Evolutionary conservation across 2,329 filamentous ascomycete species (phyloP).

Genomic region (Hypoxylon sp.): DNA sequence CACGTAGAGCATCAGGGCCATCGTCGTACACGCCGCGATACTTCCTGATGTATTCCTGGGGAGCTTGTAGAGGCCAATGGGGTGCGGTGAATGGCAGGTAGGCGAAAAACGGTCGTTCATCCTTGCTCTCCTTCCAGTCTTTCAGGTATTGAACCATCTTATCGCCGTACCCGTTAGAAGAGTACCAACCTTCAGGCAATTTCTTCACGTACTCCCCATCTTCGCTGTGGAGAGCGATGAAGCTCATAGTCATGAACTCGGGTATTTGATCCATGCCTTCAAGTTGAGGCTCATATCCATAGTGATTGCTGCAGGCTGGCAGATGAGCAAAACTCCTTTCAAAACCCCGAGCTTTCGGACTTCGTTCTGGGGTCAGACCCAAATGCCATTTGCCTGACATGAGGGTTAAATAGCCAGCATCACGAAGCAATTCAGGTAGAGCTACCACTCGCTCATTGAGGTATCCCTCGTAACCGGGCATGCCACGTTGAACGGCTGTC

Average conservation of each 20-base stretch:
- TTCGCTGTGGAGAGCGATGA: conserved; percentile 58
- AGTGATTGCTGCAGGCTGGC: conserved; percentile 72
- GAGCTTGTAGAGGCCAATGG: conserved; percentile 75
- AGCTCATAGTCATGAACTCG: conserved; percentile 58
- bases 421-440: conserved; percentile 70
- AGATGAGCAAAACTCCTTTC: conserved; percentile 71
- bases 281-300: conserved; percentile 63
- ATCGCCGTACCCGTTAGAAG: conserved; percentile 66
- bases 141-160: conserved; percentile 67
- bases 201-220: conserved; percentile 59
- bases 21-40: conserved; percentile 73
- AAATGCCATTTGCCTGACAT: conserved; percentile 77
- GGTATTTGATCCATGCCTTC: conserved; percentile 58
- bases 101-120: conserved; percentile 67
- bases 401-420: conserved; percentile 71
- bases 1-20: conserved; percentile 70
- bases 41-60: conserved; percentile 67
- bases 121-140: conserved; percentile 59
- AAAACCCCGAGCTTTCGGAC: conserved; percentile 71
- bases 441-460: conserved; percentile 72
- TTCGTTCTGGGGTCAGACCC: conserved; percentile 70
- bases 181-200: conserved; percentile 67
- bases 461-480: conserved; percentile 75
- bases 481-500: conserved; percentile 64
- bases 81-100: conserved; percentile 74